Evolutionary conservation across 352 stramenopile genomes (phyloP).

Genomic region (Pythium myriotylum): DNA sequence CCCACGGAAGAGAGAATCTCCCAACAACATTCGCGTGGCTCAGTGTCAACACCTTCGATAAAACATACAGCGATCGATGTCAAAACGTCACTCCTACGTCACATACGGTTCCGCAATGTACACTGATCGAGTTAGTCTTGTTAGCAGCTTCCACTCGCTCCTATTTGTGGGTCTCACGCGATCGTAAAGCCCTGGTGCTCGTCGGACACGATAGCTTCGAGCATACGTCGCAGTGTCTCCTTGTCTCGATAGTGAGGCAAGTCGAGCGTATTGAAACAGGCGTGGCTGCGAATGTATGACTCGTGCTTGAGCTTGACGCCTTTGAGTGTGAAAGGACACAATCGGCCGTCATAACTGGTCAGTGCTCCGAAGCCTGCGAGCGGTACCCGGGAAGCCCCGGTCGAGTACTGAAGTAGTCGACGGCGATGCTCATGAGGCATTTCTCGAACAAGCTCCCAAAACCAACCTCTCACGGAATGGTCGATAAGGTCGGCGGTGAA

Average conservation of each 20-base stretch:
- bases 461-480: conserved; percentile 22
- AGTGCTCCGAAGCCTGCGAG: conserved; percentile 31
- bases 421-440: conserved; percentile 29
- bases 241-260: conserved; percentile 89
- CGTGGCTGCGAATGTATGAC: conserved; percentile 71
- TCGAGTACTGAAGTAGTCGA: conserved; percentile 43
- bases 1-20: too few species aligned
- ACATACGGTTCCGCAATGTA: too few species aligned
- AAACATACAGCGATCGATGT: too few species aligned
- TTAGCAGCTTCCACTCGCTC: too few species aligned
- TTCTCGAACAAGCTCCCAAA: conserved; percentile 59
- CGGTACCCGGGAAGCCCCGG: conserved; percentile 40
- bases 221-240: too few species aligned
- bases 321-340: conserved; percentile 37
- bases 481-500: conserved; percentile 28
- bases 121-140: too few species aligned
- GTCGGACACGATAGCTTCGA: too few species aligned
- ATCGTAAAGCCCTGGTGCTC: too few species aligned
- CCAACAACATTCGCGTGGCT: too few species aligned
- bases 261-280: conserved; percentile 87
- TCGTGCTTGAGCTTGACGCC: conserved; percentile 6
- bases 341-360: conserved; percentile 33
- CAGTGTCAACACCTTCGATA: too few species aligned
- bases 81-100: too few species aligned
- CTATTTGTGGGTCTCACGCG: too few species aligned